A percentile compares a stretch with the other conserved stretches of the same genome.
Conservation (phyloP, 345 rosid species). For the Ceriops zippeliana region DNA sequence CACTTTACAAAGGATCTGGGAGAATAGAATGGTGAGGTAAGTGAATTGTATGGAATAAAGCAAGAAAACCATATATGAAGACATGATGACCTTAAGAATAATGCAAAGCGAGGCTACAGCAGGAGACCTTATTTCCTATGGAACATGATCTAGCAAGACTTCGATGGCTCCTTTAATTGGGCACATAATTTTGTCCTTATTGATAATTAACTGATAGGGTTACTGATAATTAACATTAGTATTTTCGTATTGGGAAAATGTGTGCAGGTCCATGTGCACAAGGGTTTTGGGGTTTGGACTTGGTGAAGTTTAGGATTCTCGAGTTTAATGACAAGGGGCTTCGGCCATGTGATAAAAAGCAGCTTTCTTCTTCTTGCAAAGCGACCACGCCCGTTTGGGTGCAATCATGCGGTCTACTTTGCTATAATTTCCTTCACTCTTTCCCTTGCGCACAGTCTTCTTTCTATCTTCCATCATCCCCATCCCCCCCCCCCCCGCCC, state of each 20-base stretch:
- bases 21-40: too few relatives aligned
- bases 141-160: conserved; percentile 14
- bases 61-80: too few relatives aligned
- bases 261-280: conserved; percentile 12
- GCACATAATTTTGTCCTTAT: conserved; percentile 3
- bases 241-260: background rate
- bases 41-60: too few relatives aligned
- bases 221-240: background rate
- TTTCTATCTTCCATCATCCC: conserved; percentile 1
- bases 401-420: conserved; percentile 81
- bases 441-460: background rate
- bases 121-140: conserved; percentile 16
- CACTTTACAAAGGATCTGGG: too few relatives aligned
- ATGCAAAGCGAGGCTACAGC: background rate
- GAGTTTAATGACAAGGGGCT: conserved; percentile 15
- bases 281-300: conserved; percentile 25
- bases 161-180: background rate
- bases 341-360: conserved; percentile 80
- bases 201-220: background rate
- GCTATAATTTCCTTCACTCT: conserved; percentile 36
- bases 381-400: conserved; percentile 89
- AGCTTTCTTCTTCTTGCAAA: conserved; percentile 53
- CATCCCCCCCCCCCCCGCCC: conserved; percentile 11
- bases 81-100: background rate
- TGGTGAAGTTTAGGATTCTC: conserved; percentile 1